Percentiles rank a stretch among this genome's conserved stretches.
phyloP scores from a whole-genome alignment of 306 rosid genomes.

The Quercus bicolor region DNA sequence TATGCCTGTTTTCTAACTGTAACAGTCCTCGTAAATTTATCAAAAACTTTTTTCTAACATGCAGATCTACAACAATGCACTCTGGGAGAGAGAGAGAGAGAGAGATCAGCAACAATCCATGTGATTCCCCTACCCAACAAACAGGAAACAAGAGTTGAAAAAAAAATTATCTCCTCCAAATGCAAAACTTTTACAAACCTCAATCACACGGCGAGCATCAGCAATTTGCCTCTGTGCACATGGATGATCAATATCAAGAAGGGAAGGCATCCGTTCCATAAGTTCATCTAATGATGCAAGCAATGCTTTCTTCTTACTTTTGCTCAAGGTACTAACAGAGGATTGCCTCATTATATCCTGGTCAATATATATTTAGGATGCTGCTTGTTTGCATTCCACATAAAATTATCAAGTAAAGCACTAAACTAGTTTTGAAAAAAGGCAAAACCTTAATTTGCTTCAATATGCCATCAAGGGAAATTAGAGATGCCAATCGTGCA shows the following conservation, averaged over 20 bases:
- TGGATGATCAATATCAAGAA: conserved; percentile 91
- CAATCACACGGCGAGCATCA: conserved; percentile 60
- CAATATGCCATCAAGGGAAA: conserved; percentile 84
- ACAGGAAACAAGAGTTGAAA: background rate
- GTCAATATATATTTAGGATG: conserved; percentile 21
- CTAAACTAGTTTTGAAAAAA: conserved; percentile 4
- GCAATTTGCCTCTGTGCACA: conserved; percentile 80
- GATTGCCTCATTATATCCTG: conserved; percentile 72
- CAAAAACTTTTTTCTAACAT: background rate
- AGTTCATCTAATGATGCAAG: conserved; percentile 78
- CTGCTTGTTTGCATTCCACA: conserved; percentile 5
- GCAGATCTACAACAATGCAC: background rate
- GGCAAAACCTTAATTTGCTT: conserved; percentile 82
- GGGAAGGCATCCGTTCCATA: conserved; percentile 83
- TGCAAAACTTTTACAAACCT: conserved; percentile 45
- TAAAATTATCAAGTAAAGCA: conserved; percentile 11
- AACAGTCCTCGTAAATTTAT: background rate
- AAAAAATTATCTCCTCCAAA: background rate
- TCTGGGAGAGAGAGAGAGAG: too few species aligned
- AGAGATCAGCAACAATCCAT: background rate
- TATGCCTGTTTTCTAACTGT: background rate
- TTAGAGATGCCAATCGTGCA: conserved; percentile 92
- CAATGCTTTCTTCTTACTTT: conserved; percentile 66
- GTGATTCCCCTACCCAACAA: background rate
- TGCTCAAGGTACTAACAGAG: conserved; percentile 59